phyloP scores from a whole-genome alignment of 164 flowering plant genomes.

The Stephania yunnanensis region DNA sequence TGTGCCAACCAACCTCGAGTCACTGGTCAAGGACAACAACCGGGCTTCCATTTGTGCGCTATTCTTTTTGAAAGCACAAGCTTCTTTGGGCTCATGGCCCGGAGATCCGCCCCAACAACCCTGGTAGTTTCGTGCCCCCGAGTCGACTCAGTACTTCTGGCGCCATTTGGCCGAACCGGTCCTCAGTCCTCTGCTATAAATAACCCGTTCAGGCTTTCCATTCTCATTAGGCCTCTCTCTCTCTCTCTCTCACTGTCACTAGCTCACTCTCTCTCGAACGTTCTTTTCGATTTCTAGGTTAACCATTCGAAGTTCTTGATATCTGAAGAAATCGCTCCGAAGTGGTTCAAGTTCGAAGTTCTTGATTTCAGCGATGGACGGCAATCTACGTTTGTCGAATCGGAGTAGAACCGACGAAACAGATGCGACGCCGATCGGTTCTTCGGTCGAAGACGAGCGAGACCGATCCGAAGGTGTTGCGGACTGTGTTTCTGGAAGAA shows the following conservation, averaged over 20 bases:
- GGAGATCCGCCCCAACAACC: no score
- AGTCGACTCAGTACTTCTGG: not conserved
- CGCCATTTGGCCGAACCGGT: not conserved
- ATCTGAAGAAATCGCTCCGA: not conserved
- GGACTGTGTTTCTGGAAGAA: not conserved
- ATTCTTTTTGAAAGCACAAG: no score
- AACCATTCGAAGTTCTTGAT: not conserved
- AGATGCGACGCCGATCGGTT: not conserved
- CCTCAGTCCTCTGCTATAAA: not conserved
- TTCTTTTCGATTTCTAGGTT: not conserved
- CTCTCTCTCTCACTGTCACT: not conserved
- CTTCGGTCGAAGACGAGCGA: slow-evolving; percentile 1
- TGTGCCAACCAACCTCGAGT: no score
- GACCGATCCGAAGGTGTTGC: not conserved
- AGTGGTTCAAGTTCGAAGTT: no score
- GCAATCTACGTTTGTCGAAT: not conserved
- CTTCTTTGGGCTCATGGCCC: no score
- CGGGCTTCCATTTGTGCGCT: no score
- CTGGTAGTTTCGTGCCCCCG: no score
- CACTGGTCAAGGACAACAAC: no score
- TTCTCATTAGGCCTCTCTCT: not conserved
- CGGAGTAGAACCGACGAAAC: not conserved
- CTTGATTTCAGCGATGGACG: not conserved
- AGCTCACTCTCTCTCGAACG: not conserved
- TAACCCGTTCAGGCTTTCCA: not conserved